A percentile compares a stretch with the other conserved stretches of the same genome.
phyloP scores from a whole-genome alignment of 2,329 filamentous ascomycete species.

The Cordyceps tenuipes region DNA sequence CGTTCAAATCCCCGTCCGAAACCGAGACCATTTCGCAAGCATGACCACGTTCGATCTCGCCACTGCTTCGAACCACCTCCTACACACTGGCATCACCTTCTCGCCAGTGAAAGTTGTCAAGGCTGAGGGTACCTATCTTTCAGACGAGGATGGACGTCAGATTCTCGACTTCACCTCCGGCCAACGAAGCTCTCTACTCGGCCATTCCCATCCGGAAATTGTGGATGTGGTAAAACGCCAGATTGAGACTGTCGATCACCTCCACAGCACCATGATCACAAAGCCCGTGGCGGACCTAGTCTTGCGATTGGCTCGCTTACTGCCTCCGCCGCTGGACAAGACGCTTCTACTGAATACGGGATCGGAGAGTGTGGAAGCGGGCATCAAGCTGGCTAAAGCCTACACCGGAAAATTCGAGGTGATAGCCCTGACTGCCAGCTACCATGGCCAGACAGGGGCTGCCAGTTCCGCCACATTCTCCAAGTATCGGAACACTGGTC shows the following conservation, averaged over 20 bases:
- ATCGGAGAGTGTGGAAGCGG: constrained; percentile 48
- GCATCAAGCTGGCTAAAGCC: constrained; percentile 54
- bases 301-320: constrained; percentile 32
- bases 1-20: neutral
- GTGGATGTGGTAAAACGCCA: constrained; percentile 40
- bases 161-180: constrained; percentile 50
- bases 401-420: constrained; percentile 58
- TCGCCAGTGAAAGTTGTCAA: constrained; percentile 33
- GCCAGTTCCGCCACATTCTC: constrained; percentile 46
- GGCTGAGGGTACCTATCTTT: constrained; percentile 37
- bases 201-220: constrained; percentile 50
- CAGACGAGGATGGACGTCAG: constrained; percentile 31
- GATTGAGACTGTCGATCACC: constrained; percentile 43
- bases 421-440: constrained; percentile 49
- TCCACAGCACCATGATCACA: constrained; percentile 43
- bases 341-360: constrained; percentile 48
- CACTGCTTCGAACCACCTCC: constrained; percentile 21
- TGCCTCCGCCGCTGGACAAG: constrained; percentile 35
- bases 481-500: constrained; percentile 38
- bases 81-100: constrained; percentile 33
- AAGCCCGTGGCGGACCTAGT: constrained; percentile 46
- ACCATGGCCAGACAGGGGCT: constrained; percentile 51
- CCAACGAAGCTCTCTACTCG: constrained; percentile 50
- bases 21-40: neutral
- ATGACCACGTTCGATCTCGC: neutral